Evolutionary conservation across 768 basidiomycete genomes (phyloP).

Genomic region (Trametes meyenii): DNA sequence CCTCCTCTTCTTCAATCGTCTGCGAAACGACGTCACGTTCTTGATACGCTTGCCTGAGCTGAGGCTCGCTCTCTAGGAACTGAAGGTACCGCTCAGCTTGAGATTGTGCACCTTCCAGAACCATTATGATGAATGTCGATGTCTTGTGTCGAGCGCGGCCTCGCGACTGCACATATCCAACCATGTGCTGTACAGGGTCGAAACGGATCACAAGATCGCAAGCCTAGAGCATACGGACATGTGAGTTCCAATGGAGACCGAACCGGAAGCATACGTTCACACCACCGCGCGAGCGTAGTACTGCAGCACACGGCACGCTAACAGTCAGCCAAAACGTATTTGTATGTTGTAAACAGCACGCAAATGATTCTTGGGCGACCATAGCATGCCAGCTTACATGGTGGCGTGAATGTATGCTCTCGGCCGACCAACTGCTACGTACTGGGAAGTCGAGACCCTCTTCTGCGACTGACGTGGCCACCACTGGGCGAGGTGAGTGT

Average conservation of each 20-base stretch:
- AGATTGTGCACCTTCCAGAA: slow-evolving; percentile 58
- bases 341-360: slow-evolving; percentile 7
- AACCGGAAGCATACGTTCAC: not conserved
- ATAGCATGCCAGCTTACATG: slow-evolving; percentile 13
- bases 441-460: slow-evolving; percentile 92
- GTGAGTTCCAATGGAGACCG: slow-evolving; percentile 1
- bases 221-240: slow-evolving; percentile 45
- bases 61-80: slow-evolving; percentile 63
- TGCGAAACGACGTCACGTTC: slow-evolving; percentile 38
- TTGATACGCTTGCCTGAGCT: slow-evolving; percentile 66
- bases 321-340: slow-evolving; percentile 3
- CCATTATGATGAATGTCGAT: slow-evolving; percentile 83
- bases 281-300: slow-evolving; percentile 4
- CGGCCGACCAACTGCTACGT: slow-evolving; percentile 27
- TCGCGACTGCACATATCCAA: slow-evolving; percentile 87
- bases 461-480: slow-evolving; percentile 88
- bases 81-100: slow-evolving; percentile 61
- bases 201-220: slow-evolving; percentile 89
- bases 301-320: slow-evolving; percentile 8
- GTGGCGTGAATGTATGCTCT: not conserved
- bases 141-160: slow-evolving; percentile 79
- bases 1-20: slow-evolving; percentile 35
- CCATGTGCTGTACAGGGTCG: slow-evolving; percentile 79
- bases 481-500: slow-evolving; percentile 44
- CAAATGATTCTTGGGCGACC: slow-evolving; percentile 15